These are phyloP conservation scores for Inga laurina DNA, from an alignment of 306 rosid species.

Conservation along the genomic window DNA sequence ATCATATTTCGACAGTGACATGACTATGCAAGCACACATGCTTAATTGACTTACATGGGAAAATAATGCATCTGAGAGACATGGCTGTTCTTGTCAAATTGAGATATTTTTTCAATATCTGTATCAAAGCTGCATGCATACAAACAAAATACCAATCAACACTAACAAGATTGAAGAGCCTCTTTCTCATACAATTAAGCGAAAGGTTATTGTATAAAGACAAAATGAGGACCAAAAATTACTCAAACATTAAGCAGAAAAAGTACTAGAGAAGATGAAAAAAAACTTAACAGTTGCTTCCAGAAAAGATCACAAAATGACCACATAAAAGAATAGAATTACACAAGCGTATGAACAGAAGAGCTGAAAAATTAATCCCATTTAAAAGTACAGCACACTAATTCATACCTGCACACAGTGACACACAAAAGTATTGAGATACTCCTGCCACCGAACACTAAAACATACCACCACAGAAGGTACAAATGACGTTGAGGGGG, in stretches of 20 bases:
- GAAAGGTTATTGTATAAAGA: background rate
- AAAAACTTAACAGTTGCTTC: background rate
- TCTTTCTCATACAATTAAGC: background rate
- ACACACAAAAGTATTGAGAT: background rate
- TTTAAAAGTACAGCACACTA: background rate
- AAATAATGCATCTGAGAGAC: constrained; percentile 40
- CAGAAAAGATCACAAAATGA: background rate
- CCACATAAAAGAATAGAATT: background rate
- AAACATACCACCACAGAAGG: background rate
- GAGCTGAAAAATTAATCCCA: background rate
- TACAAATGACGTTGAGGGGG: background rate
- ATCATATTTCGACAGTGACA: background rate
- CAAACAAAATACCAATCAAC: constrained; percentile 24
- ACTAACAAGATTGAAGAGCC: background rate
- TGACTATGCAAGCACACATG: constrained; percentile 12
- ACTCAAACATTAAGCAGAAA: background rate
- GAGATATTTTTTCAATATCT: constrained; percentile 32
- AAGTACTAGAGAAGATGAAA: background rate
- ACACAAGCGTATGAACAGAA: background rate
- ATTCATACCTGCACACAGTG: background rate
- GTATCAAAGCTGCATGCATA: constrained; percentile 42
- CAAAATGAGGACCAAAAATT: constrained; percentile 15
- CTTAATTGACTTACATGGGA: constrained; percentile 47
- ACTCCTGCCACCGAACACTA: background rate
- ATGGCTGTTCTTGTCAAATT: constrained; percentile 26